phyloP scores from a whole-genome alignment of 768 basidiomycete genomes.

The Mycena sanguinolenta region DNA sequence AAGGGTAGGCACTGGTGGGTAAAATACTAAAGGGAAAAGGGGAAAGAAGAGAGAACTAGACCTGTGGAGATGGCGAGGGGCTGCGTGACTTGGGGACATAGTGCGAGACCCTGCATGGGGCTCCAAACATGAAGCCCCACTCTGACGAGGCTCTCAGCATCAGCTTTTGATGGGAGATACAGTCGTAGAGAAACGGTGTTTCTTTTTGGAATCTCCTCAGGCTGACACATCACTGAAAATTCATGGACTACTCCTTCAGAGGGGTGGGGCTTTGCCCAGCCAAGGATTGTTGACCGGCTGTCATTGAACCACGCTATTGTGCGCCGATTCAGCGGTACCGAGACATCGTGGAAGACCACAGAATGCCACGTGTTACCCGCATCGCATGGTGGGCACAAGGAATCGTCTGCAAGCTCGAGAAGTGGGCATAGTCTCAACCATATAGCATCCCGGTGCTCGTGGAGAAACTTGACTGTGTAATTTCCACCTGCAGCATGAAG shows the following conservation, averaged over 20 bases:
- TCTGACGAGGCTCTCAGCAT: neutral
- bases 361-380: slow-evolving; percentile 13
- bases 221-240: neutral
- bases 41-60: neutral
- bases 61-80: neutral
- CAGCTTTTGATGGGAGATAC: neutral
- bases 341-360: slow-evolving; percentile 11
- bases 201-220: neutral
- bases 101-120: no score
- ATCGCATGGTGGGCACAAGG: neutral
- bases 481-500: neutral
- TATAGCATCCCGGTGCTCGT: neutral
- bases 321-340: neutral
- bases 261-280: neutral
- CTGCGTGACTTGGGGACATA: slow-evolving; percentile 7
- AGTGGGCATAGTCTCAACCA: slow-evolving; percentile 4
- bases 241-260: neutral
- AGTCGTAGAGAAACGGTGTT: neutral
- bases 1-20: slow-evolving; percentile 3
- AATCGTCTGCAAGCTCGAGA: neutral
- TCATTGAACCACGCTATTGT: neutral
- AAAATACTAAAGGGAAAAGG: neutral
- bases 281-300: neutral
- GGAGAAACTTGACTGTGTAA: slow-evolving; percentile 6
- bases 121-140: slow-evolving; percentile 7